Evolutionary conservation across 352 stramenopile genomes (phyloP), one percentile per base, ranked within the genome.

Genomic region (Phytophthora ramorum): DNA sequence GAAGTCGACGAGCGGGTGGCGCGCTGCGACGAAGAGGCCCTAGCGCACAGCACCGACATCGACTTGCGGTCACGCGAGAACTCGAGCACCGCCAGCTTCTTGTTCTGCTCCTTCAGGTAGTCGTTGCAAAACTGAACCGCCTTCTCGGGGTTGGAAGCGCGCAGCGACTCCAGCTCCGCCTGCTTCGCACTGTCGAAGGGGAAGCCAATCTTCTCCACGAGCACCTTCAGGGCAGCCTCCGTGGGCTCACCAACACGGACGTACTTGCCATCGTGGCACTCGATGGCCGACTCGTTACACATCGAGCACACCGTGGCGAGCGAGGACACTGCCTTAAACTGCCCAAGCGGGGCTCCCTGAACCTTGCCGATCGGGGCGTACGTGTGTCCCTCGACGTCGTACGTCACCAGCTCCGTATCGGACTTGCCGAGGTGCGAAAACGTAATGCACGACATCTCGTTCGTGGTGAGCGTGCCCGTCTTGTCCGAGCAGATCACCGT

Each of bases 51-150:
- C 44, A 99, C 95, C 52, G 92, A 99, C 97, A 99, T 99, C 32
- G 90, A 98, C 84, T 99, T 99, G 48, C 97, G 91, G 74, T 99
- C 93, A 12, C 98, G 89, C 53, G 89, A 98, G 67, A 99, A 99
- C 74, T 99, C 97, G 7, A 99, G 76, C 41, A 97, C 98, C 34
- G 97, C 97, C 20, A 94, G 73, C 68, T 97, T 96, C 58, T 95
- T 91, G 87, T 97, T 89, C 66, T 91, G 67, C 37, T 81, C 60
- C 54, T 76, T 69, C 79, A 90, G 96, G 63, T 75, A 81, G 28
- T 97, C 79, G 66, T 92, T 95, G 64, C 81, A 92, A 56, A 92
- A 92, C 63, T 95, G 89, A 22, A 89, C 87, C 7, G 86, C 85
- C 71, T 93, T 83, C 17, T 68, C 79, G 19, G 85, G 87, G 63